Evolutionary conservation across 139 green algal genomes (phyloP), one percentile per base, ranked within the genome.

Genomic region (Chlorella vulgaris): DNA sequence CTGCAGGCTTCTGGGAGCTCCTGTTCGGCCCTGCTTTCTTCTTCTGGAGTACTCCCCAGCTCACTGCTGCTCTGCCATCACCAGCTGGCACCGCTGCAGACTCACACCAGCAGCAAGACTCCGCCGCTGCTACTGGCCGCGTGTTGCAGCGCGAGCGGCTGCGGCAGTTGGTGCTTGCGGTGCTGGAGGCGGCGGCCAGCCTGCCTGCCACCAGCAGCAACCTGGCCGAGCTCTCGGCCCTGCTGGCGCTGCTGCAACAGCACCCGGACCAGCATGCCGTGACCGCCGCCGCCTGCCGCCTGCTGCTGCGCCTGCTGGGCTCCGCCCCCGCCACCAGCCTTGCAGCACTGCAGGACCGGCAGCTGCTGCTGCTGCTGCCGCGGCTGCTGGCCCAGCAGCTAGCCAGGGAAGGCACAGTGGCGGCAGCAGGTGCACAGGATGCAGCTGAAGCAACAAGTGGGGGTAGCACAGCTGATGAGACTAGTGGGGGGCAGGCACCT

Each of bases 1-100:
- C 24, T 35, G 42, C 70, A 42, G 81, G 81, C 1, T 28, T 90
- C 6, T 90, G 86, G 86, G 76, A 77, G 8, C n/a, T 87, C 28
- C 40, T 69, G 0, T 83, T 81, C 15, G 81, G 86, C 1, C 35
- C 73, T 2, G 36, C 61, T 2, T 90, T 87, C 53, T 87, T 90
- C 42, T 83, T 81, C 33, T 76, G 76, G 67, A 68, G 84, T 7
- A 21, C 61, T 28, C 51, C 58, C 39, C 51, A 40, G 73, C n/a
- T n/a, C n/a, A n/a, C n/a, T n/a, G n/a, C n/a, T n/a, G n/a, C n/a
- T n/a, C n/a, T n/a, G n/a, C n/a, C n/a, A n/a, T n/a, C n/a, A n/a
- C n/a, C n/a, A n/a, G n/a, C n/a, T n/a, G n/a, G n/a, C n/a, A n/a
- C n/a, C n/a, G n/a, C n/a, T n/a, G n/a, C n/a, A n/a, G n/a, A n/a